Evolutionary conservation across 2,329 filamentous ascomycete species (phyloP).

Genomic region (Trichoderma polysporum): DNA sequence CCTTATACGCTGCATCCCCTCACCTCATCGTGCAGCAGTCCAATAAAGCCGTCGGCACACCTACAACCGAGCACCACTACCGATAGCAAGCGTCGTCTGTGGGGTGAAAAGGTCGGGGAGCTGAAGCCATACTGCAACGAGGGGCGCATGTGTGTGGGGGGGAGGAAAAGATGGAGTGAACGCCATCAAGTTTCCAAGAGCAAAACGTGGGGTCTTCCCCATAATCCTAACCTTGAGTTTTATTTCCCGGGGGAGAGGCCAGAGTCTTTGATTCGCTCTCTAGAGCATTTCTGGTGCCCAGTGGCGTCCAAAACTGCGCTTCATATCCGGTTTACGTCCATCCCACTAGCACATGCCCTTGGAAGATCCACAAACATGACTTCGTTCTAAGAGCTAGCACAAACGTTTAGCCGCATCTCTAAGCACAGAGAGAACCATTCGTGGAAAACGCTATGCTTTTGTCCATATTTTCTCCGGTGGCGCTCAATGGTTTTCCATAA

Average conservation of each 20-base stretch:
- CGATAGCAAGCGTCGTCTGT: neutral
- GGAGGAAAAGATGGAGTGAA: neutral
- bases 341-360: neutral
- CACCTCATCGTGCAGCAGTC: constrained; percentile 1
- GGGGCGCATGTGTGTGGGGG: constrained; percentile 2
- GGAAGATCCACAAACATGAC: neutral
- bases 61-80: constrained; percentile 7
- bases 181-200: neutral
- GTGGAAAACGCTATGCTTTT: neutral
- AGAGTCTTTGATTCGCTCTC: constrained; percentile 6
- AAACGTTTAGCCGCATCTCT: constrained; percentile 4
- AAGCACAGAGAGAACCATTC: neutral
- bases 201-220: constrained; percentile 12
- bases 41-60: neutral
- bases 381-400: neutral
- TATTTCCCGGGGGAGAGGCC: neutral
- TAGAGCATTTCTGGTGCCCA: neutral
- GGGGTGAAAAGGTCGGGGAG: constrained; percentile 2
- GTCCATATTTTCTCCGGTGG: constrained; percentile 14
- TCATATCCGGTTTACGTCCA: constrained; percentile 16
- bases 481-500: constrained; percentile 9
- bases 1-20: neutral
- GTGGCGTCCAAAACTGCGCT: constrained; percentile 1
- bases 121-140: neutral
- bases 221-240: neutral